Conservation (phyloP, 2,329 filamentous ascomycete species). For the Emmonsiellopsis sp. region DNA sequence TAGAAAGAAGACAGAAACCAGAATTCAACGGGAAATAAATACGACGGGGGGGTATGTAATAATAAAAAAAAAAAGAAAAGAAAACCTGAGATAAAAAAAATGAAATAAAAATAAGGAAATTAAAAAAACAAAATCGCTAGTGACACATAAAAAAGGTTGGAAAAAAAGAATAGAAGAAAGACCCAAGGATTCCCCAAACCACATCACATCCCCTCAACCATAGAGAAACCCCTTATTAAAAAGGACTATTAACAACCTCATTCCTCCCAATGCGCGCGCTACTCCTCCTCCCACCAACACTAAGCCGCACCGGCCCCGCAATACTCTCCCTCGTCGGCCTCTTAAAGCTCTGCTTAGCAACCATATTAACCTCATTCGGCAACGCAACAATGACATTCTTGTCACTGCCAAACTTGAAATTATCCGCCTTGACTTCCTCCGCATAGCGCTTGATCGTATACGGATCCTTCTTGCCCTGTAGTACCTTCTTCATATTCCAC, state of each 20-base stretch:
- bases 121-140: background rate
- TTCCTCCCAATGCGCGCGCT: constrained; percentile 53
- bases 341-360: constrained; percentile 75
- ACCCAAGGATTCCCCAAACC: no score
- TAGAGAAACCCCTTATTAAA: constrained; percentile 26
- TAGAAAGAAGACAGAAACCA: no score
- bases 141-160: constrained; percentile 3
- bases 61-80: background rate
- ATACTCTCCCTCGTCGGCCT: constrained; percentile 91
- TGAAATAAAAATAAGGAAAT: constrained; percentile 7
- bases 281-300: constrained; percentile 43
- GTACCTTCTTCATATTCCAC: constrained; percentile 87
- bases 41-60: no score
- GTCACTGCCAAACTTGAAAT: constrained; percentile 94
- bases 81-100: constrained; percentile 4
- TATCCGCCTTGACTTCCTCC: constrained; percentile 94
- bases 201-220: background rate
- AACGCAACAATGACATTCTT: constrained; percentile 97
- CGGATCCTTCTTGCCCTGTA: constrained; percentile 70
- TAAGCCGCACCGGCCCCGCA: constrained; percentile 48
- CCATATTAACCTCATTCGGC: constrained; percentile 97
- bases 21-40: no score
- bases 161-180: background rate
- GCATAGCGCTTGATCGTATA: constrained; percentile 96
- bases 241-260: constrained; percentile 72